Percentiles rank a stretch among this genome's conserved stretches.
Conservation (phyloP, 805 yeast genomes). For the Suhomyces faveliae region DNA sequence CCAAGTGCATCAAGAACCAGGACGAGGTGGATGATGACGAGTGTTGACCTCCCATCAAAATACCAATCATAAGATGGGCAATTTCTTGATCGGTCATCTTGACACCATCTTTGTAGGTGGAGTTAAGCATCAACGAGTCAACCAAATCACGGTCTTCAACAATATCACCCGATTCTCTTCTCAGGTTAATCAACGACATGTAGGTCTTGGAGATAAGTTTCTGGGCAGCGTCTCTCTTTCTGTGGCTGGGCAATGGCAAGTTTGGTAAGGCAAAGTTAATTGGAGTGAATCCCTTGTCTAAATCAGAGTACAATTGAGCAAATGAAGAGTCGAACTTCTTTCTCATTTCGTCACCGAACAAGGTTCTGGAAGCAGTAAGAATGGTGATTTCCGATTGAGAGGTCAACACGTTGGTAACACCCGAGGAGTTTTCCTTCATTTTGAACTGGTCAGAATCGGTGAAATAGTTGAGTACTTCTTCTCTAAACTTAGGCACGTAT, state of each 20-base stretch:
- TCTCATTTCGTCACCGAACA: constrained; percentile 91
- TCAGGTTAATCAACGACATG: constrained; percentile 68
- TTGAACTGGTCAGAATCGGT: constrained; percentile 49
- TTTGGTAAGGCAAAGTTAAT: constrained; percentile 93
- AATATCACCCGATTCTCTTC: constrained; percentile 75
- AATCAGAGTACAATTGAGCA: constrained; percentile 82
- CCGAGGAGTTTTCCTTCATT: constrained; percentile 32
- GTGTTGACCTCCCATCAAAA: constrained; percentile 99
- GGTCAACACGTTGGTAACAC: constrained; percentile 66
- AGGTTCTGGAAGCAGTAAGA: constrained; percentile 90
- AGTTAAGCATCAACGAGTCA: constrained; percentile 78
- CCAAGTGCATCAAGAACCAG: constrained; percentile 90
- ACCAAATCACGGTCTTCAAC: constrained; percentile 80
- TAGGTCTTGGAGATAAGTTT: constrained; percentile 75
- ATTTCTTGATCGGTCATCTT: constrained; percentile 94
- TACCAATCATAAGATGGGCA: constrained; percentile 90
- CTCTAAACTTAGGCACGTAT: constrained; percentile 85
- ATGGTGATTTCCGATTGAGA: constrained; percentile 94
- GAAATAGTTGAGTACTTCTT: constrained; percentile 73
- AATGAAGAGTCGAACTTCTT: constrained; percentile 75
- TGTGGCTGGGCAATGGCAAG: constrained; percentile 83
- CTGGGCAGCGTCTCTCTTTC: constrained; percentile 86
- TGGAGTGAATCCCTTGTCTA: constrained; percentile 96
- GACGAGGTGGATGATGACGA: constrained; percentile 95
- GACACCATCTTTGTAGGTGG: constrained; percentile 90